These are phyloP conservation scores for Trichoderma sp. DNA, from an alignment of 2,329 filamentous ascomycete species.

Conservation along the genomic window DNA sequence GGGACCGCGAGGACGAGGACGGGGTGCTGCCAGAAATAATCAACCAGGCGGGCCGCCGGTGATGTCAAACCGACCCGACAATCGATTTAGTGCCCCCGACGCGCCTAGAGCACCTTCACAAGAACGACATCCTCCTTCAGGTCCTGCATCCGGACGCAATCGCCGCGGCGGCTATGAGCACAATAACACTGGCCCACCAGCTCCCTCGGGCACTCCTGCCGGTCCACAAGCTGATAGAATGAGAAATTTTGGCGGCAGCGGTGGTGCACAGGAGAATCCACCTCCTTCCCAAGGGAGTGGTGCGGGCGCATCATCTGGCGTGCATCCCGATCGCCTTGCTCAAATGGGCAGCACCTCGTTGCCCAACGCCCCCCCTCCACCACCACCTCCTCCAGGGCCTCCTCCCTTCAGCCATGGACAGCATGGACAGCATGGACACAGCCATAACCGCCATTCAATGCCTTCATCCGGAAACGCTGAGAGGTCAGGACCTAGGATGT, in stretches of 20 bases:
- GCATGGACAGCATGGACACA: slow-evolving; percentile 25
- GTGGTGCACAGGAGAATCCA: slow-evolving; percentile 31
- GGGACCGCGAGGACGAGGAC: slow-evolving; percentile 57
- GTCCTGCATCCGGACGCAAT: slow-evolving; percentile 52
- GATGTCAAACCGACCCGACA: slow-evolving; percentile 45
- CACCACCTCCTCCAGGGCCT: slow-evolving; percentile 39
- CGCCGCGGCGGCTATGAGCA: slow-evolving; percentile 49
- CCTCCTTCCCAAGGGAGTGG: slow-evolving; percentile 32
- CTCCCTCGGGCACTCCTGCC: slow-evolving; percentile 34
- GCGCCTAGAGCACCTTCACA: slow-evolving; percentile 47
- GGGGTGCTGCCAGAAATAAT: slow-evolving; percentile 44
- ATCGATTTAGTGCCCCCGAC: slow-evolving; percentile 46
- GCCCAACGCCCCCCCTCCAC: slow-evolving; percentile 24
- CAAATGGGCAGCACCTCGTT: slow-evolving; percentile 44
- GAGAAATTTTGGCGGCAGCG: slow-evolving; percentile 39
- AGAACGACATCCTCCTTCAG: slow-evolving; percentile 56
- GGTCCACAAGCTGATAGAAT: slow-evolving; percentile 46
- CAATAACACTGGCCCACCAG: slow-evolving; percentile 35
- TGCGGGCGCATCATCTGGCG: slow-evolving; percentile 35
- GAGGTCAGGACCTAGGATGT: slow-evolving; percentile 33
- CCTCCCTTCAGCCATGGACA: slow-evolving; percentile 29
- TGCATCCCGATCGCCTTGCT: slow-evolving; percentile 55
- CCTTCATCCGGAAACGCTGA: slow-evolving; percentile 38
- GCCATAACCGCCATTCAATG: slow-evolving; percentile 38
- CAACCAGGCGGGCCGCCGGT: slow-evolving; percentile 40